These are phyloP conservation scores for Fusarium graminum DNA, from an alignment of 2,329 filamentous ascomycete species.

Conservation along the genomic window DNA sequence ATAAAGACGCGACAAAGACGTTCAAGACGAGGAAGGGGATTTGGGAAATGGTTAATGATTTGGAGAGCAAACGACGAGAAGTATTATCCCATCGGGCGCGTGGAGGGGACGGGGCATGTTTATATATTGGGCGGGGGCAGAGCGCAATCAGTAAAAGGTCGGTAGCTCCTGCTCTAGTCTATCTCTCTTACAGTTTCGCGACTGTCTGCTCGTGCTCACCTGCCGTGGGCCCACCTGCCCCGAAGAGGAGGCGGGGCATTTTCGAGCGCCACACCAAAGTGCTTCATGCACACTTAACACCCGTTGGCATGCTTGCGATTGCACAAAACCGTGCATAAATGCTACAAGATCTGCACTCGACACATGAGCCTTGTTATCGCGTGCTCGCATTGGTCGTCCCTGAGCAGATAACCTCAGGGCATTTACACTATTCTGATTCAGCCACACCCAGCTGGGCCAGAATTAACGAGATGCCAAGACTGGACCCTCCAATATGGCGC, in stretches of 20 bases:
- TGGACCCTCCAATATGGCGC: slow-evolving; percentile 43
- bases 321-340: slow-evolving; percentile 41
- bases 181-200: slow-evolving; percentile 42
- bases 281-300: slow-evolving; percentile 34
- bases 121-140: slow-evolving; percentile 71
- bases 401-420: slow-evolving; percentile 32
- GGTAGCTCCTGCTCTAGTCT: slow-evolving; percentile 49
- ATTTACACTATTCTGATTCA: slow-evolving; percentile 44
- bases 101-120: slow-evolving; percentile 66
- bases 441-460: slow-evolving; percentile 45
- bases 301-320: slow-evolving; percentile 39
- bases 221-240: slow-evolving; percentile 45
- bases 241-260: slow-evolving; percentile 43
- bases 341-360: slow-evolving; percentile 21
- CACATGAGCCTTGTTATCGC: slow-evolving; percentile 15
- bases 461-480: slow-evolving; percentile 43
- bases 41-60: slow-evolving; percentile 45
- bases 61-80: slow-evolving; percentile 54
- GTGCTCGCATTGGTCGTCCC: slow-evolving; percentile 10
- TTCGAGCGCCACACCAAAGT: slow-evolving; percentile 46
- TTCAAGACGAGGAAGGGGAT: slow-evolving; percentile 16
- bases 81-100: slow-evolving; percentile 63
- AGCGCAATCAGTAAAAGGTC: slow-evolving; percentile 65
- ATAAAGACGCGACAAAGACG: slow-evolving; percentile 45
- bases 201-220: slow-evolving; percentile 43